Evolutionary conservation across 2,329 filamentous ascomycete genomes (phyloP).

Genomic region (Sporothrix mexicana): DNA sequence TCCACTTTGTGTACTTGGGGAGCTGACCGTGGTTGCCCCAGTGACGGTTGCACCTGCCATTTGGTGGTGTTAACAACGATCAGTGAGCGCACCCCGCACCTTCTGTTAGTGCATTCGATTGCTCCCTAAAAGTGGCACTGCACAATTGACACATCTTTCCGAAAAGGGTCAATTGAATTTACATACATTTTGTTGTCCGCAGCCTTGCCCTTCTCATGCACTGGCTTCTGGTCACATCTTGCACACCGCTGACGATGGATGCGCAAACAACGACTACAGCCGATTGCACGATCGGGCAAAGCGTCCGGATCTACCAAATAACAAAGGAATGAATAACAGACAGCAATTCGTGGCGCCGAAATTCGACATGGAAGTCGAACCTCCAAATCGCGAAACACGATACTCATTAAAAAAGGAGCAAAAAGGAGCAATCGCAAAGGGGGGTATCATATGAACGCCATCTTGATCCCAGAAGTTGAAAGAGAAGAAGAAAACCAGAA

Average conservation of each 20-base stretch:
- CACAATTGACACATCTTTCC: neutral
- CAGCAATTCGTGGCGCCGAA: no score
- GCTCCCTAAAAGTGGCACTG: neutral
- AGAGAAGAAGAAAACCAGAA: no score
- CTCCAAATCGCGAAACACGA: no score
- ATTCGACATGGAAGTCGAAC: no score
- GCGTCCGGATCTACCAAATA: no score
- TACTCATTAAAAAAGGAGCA: no score
- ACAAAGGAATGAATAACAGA: no score
- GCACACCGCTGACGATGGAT: neutral
- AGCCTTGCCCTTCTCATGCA: no score
- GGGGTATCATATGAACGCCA: no score
- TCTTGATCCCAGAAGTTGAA: no score
- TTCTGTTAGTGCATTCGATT: slow-evolving; percentile 22
- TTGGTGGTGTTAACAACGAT: neutral
- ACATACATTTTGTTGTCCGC: no score
- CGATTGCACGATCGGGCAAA: neutral
- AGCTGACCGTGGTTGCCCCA: slow-evolving; percentile 24
- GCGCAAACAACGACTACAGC: neutral
- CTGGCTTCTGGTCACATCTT: neutral
- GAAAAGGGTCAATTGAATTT: neutral
- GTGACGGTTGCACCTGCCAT: slow-evolving; percentile 11
- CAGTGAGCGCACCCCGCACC: neutral
- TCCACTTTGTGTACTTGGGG: slow-evolving; percentile 26
- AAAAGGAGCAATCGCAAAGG: no score